These are phyloP conservation scores for Alternaria brassicicola DNA, from an alignment of 2,329 filamentous ascomycete genomes.

Conservation along the genomic window DNA sequence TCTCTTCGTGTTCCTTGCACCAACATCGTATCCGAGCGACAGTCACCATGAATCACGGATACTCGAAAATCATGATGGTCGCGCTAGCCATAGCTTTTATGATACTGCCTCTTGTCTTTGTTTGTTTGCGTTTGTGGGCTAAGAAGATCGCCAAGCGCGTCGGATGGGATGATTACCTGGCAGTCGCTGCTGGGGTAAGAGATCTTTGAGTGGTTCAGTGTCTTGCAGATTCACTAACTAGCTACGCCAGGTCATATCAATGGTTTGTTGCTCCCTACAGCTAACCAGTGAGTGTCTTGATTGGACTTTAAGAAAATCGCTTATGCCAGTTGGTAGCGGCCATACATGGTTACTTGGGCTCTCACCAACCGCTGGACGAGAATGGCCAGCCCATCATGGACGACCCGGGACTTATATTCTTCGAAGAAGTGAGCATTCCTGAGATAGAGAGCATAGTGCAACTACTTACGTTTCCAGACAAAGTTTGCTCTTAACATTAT, in stretches of 20 bases:
- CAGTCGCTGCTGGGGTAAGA: conserved; percentile 29
- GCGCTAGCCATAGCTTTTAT: conserved; percentile 26
- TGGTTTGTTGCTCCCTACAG: conserved; percentile 29
- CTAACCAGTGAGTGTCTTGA: conserved; percentile 21
- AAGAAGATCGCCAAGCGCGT: conserved; percentile 27
- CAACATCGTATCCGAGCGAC: not conserved
- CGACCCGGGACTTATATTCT: conserved; percentile 31
- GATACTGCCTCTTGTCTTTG: conserved; percentile 23
- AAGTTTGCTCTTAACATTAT: conserved; percentile 38
- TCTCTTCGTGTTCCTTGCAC: not conserved
- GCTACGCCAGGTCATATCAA: conserved; percentile 19
- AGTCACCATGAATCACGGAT: conserved; percentile 29
- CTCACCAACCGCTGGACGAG: conserved; percentile 27
- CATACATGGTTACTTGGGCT: conserved; percentile 28
- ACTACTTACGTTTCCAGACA: conserved; percentile 20
- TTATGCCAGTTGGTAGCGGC: conserved; percentile 17
- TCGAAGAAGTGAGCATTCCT: conserved; percentile 21
- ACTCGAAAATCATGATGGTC: conserved; percentile 31
- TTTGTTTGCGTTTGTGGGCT: conserved; percentile 31
- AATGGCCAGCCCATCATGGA: conserved; percentile 30
- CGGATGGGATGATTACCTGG: conserved; percentile 31
- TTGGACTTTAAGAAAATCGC: not conserved
- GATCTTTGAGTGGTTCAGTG: not conserved
- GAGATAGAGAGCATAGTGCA: not conserved
- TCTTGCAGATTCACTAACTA: conserved; percentile 4